phyloP scores from a whole-genome alignment of 2,329 filamentous ascomycete genomes.

The Colletotrichum sp. region DNA sequence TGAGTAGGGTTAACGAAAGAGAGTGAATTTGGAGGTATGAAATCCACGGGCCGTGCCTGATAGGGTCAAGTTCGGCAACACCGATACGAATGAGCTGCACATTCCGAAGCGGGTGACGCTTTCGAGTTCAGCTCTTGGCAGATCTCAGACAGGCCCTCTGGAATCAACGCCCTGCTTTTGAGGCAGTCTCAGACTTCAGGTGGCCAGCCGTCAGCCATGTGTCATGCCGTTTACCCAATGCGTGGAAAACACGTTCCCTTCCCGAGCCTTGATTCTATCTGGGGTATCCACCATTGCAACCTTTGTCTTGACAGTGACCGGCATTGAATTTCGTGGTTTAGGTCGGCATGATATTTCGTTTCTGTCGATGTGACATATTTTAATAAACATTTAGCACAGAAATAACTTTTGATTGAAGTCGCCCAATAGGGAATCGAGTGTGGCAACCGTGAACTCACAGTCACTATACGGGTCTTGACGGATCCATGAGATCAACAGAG shows the following conservation, averaged over 20 bases:
- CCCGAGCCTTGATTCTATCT: background rate
- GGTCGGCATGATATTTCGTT: background rate
- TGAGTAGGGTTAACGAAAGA: background rate
- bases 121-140: background rate
- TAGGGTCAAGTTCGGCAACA: background rate
- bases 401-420: too few species aligned
- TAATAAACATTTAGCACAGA: too few species aligned
- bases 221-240: background rate
- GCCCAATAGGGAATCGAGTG: too few species aligned
- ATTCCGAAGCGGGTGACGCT: accelerated
- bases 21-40: background rate
- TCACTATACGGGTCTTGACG: background rate
- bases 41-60: background rate
- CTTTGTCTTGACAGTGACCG: background rate
- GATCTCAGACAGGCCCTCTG: background rate
- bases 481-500: background rate
- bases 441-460: too few species aligned
- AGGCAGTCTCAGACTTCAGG: background rate
- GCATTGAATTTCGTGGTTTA: background rate
- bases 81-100: accelerated
- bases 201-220: accelerated
- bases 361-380: too few species aligned
- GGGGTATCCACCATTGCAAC: background rate
- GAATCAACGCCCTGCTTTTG: background rate
- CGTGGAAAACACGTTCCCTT: background rate